Conservation (phyloP, 805 yeast genomes). For the Sugiyamaella americana region DNA sequence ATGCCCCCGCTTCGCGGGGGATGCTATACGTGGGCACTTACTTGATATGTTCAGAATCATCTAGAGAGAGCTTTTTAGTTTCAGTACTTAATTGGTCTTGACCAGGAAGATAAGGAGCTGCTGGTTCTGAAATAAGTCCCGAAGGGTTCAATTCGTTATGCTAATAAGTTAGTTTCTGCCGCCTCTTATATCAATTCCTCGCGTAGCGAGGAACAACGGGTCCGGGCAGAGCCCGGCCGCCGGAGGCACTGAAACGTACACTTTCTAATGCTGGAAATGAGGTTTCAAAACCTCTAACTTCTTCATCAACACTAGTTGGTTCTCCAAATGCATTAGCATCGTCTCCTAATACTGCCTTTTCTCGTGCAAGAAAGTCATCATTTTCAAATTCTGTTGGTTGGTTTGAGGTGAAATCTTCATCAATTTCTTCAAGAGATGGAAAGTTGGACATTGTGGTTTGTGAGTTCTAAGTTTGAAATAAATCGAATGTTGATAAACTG, state of each 20-base stretch:
- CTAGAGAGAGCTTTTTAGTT: slow-evolving; percentile 27
- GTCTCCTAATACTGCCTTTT: slow-evolving; percentile 38
- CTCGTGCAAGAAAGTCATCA: slow-evolving; percentile 37
- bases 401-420: slow-evolving; percentile 25
- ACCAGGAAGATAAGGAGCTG: slow-evolving; percentile 21
- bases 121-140: slow-evolving; percentile 19
- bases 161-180: slow-evolving; percentile 1
- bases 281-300: slow-evolving; percentile 21
- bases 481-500: no score
- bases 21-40: no score
- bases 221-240: no score
- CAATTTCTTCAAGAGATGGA: slow-evolving; percentile 35
- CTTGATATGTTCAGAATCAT: slow-evolving; percentile 52
- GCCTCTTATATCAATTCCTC: background rate
- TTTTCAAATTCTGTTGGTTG: slow-evolving; percentile 28
- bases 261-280: slow-evolving; percentile 26
- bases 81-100: slow-evolving; percentile 6
- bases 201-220: no score
- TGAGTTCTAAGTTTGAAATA: no score
- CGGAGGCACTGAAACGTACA: slow-evolving; percentile 6
- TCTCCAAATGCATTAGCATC: slow-evolving; percentile 34
- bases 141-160: slow-evolving; percentile 10
- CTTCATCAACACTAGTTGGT: slow-evolving; percentile 19
- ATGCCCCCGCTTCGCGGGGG: no score
- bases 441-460: slow-evolving; percentile 31